Percentiles rank a stretch among this genome's conserved stretches.
These are phyloP conservation scores for Irpex lacteus DNA, from an alignment of 1,284 basidiomycete genomes.

Conservation along the genomic window DNA sequence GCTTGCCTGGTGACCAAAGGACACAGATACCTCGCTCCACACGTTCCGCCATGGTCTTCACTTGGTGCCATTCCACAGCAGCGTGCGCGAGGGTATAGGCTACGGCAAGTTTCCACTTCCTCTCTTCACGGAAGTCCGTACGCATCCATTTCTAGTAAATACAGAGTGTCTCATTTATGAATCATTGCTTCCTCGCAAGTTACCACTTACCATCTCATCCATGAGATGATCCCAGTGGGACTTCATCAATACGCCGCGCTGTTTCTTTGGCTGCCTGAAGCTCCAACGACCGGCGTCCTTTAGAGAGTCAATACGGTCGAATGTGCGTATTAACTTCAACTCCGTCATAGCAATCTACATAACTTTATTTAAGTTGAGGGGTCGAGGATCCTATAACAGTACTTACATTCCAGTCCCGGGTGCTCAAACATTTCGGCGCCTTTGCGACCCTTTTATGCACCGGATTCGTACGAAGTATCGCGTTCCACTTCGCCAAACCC, in stretches of 20 bases:
- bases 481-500: conserved; percentile 72
- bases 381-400: neutral
- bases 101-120: conserved; percentile 87
- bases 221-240: conserved; percentile 95
- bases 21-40: conserved; percentile 67
- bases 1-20: conserved; percentile 48
- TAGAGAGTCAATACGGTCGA: conserved; percentile 84
- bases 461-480: conserved; percentile 68
- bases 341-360: conserved; percentile 74
- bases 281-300: conserved; percentile 87
- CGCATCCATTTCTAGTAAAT: conserved; percentile 88
- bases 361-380: neutral
- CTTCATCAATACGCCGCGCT: conserved; percentile 76
- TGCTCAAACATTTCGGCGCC: conserved; percentile 72
- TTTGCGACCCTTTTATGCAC: conserved; percentile 64
- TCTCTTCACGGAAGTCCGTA: conserved; percentile 91
- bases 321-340: conserved; percentile 71
- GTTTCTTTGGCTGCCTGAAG: conserved; percentile 94
- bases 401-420: conserved; percentile 77
- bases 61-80: conserved; percentile 86
- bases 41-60: conserved; percentile 63
- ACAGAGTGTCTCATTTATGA: neutral
- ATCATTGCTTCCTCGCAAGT: neutral
- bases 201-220: conserved; percentile 84
- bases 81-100: conserved; percentile 86